Evolutionary conservation across 2,329 filamentous ascomycete genomes (phyloP).

Genomic region (Ophiostoma triangulosporum): DNA sequence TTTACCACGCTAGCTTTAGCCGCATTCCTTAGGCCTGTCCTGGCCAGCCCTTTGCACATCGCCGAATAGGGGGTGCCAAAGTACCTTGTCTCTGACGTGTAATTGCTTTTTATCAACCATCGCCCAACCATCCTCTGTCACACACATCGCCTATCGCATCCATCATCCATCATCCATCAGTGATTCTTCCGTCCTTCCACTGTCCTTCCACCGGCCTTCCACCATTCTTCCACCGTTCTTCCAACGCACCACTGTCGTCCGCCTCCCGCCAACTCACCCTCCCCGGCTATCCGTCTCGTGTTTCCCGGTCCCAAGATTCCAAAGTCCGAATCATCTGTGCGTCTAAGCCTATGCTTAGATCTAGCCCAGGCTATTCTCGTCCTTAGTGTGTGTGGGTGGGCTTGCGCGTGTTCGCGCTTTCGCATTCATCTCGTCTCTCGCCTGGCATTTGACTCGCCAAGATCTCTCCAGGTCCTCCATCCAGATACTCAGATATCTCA

Average conservation of each 20-base stretch:
- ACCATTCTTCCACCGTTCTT: background rate
- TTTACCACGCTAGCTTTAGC: slow-evolving; percentile 7
- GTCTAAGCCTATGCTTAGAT: background rate
- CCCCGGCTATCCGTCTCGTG: background rate
- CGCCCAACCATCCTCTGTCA: background rate
- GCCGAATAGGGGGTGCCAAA: slow-evolving; percentile 5
- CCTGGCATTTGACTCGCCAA: background rate
- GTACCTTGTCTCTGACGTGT: too few relatives aligned
- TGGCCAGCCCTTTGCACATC: slow-evolving; percentile 3
- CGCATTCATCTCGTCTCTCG: background rate
- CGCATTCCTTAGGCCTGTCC: slow-evolving; percentile 5
- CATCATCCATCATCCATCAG: background rate
- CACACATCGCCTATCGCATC: background rate
- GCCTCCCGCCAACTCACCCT: background rate
- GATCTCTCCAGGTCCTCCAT: background rate
- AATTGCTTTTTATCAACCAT: background rate
- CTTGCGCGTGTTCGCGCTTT: background rate
- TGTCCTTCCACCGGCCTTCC: background rate
- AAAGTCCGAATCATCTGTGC: slow-evolving; percentile 1
- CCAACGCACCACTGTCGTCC: background rate
- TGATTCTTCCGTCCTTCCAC: background rate
- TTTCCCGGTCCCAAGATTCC: background rate
- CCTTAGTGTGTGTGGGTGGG: slow-evolving; percentile 15
- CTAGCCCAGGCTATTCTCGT: background rate
- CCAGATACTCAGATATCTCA: too few relatives aligned